Evolutionary conservation across 1,139 yeast genomes (phyloP).

Genomic region (Williopsis jadinii): DNA sequence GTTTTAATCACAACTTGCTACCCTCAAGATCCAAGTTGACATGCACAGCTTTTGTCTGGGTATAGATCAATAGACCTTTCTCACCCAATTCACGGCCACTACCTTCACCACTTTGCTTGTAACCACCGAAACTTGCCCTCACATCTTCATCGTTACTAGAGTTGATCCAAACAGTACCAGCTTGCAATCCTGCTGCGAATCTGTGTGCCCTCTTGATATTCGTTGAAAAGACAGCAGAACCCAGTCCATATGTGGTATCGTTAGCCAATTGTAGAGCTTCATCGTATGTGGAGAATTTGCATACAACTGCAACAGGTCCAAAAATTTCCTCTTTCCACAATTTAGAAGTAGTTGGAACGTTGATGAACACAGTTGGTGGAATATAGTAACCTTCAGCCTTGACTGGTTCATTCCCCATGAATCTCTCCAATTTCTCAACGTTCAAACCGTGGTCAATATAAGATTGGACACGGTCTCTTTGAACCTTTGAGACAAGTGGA

Average conservation of each 20-base stretch:
- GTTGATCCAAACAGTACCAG: conserved; percentile 67
- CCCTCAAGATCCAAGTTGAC: conserved; percentile 16
- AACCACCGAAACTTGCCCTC: conserved; percentile 66
- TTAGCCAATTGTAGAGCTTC: conserved; percentile 63
- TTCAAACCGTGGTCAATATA: conserved; percentile 60
- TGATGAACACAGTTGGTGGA: conserved; percentile 60
- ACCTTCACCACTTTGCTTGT: conserved; percentile 66
- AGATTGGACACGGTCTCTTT: conserved; percentile 41
- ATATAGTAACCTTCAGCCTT: conserved; percentile 43
- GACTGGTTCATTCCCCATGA: conserved; percentile 33
- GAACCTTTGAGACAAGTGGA: conserved; percentile 67
- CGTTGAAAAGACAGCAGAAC: conserved; percentile 66
- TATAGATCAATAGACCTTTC: conserved; percentile 61
- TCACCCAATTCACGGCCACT: conserved; percentile 67
- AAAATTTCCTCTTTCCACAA: conserved; percentile 71
- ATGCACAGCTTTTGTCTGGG: conserved; percentile 47
- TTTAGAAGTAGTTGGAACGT: conserved; percentile 50
- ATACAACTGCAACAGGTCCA: conserved; percentile 53
- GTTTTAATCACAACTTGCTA: background rate
- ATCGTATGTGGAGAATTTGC: conserved; percentile 52
- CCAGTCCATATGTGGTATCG: conserved; percentile 57
- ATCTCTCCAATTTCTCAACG: conserved; percentile 38
- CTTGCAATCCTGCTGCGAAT: conserved; percentile 55
- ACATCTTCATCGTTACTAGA: conserved; percentile 61
- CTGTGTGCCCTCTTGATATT: conserved; percentile 51